A percentile compares a stretch with the other conserved stretches of the same genome.
Evolutionary conservation across 257 asterid species (phyloP).

Genomic region (Knoxia roxburghii): DNA sequence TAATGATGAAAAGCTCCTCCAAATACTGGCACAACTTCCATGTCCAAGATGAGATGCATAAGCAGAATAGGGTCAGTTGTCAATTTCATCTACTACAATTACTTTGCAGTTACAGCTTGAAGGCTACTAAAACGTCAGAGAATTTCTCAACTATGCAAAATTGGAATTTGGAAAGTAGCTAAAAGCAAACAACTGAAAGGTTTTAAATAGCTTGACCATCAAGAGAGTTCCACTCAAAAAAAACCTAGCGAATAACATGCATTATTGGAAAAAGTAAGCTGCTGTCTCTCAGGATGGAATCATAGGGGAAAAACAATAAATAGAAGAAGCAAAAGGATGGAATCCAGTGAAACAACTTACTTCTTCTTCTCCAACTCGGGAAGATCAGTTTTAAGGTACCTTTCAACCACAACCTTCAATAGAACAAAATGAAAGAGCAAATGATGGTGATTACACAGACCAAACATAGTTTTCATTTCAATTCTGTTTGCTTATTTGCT

Average conservation of each 20-base stretch:
- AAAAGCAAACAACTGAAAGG: no score
- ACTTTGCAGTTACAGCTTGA: not conserved
- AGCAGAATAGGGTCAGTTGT: not conserved
- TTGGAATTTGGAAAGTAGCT: no score
- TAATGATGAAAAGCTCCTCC: no score
- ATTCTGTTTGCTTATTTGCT: no score
- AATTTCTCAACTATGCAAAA: not conserved
- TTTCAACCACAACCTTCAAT: constrained; percentile 79
- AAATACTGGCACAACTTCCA: no score
- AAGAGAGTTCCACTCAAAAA: not conserved
- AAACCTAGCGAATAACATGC: not conserved
- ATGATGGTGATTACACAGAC: not conserved
- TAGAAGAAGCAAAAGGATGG: constrained; percentile 3
- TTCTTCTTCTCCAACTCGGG: constrained; percentile 94
- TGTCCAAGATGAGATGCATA: not conserved
- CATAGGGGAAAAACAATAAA: not conserved
- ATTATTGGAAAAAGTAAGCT: no score
- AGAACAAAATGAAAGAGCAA: not conserved
- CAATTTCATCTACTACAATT: no score
- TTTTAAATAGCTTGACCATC: not conserved
- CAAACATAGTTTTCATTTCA: not conserved
- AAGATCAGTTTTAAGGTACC: constrained; percentile 78
- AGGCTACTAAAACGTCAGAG: not conserved
- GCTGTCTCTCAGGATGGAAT: no score
- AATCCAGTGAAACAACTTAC: constrained; percentile 32